Conservation (phyloP, 208 protist genomes). For the Herpetomonas samuelpessoai region DNA sequence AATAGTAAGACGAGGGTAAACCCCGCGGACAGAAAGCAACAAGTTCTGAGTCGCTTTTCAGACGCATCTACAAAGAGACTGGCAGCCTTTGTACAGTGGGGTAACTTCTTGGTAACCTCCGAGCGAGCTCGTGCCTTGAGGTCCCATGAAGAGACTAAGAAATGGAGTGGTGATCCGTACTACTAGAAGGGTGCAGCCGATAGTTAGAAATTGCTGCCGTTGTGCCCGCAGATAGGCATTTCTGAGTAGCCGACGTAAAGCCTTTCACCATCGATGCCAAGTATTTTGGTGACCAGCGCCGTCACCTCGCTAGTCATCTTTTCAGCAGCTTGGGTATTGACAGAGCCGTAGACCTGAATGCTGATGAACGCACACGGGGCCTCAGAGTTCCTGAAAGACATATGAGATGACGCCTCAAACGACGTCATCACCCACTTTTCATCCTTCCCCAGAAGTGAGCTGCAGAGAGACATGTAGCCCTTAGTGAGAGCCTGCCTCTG, state of each 20-base stretch:
- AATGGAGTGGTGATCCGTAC: too few species aligned
- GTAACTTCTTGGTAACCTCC: too few species aligned
- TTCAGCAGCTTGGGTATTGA: background rate
- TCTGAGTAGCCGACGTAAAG: constrained; percentile 21
- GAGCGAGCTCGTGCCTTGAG: too few species aligned
- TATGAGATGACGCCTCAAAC: constrained; percentile 9
- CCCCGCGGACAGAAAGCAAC: too few species aligned
- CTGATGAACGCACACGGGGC: constrained; percentile 18
- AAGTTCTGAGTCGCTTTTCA: too few species aligned
- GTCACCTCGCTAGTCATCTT: constrained; percentile 13
- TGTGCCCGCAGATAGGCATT: constrained; percentile 11
- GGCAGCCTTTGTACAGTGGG: too few species aligned
- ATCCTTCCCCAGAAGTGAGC: constrained; percentile 11
- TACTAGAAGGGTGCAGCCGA: too few species aligned
- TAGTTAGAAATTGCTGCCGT: constrained; percentile 20
- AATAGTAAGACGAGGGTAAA: too few species aligned
- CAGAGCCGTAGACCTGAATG: constrained; percentile 9
- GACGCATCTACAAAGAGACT: too few species aligned
- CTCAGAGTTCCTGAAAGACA: constrained; percentile 9
- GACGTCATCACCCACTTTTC: constrained; percentile 25
- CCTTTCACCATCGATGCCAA: constrained; percentile 6
- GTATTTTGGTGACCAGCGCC: background rate
- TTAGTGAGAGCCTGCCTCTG: constrained; percentile 4
- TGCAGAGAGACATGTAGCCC: constrained; percentile 11
- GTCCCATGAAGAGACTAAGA: too few species aligned